Evolutionary conservation across 1,284 basidiomycete genomes (phyloP).

Genomic region (Moesziomyces parantarcticus): DNA sequence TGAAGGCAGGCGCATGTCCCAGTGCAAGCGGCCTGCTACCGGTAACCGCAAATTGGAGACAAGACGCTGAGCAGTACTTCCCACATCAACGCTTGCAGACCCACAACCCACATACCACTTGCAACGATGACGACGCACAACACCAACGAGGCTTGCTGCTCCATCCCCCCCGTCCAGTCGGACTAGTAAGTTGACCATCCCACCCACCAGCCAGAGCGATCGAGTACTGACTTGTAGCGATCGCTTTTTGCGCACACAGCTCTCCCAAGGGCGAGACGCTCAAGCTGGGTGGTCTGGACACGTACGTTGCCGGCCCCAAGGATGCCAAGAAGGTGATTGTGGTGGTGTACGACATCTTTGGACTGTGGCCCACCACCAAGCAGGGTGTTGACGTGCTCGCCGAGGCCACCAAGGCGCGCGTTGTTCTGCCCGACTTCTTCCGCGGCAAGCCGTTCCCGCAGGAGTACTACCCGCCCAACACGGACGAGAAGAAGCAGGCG

Average conservation of each 20-base stretch:
- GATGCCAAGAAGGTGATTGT: constrained; percentile 72
- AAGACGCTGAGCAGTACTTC: background rate
- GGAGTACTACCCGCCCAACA: constrained; percentile 72
- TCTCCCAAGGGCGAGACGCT: constrained; percentile 69
- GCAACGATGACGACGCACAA: constrained; percentile 51
- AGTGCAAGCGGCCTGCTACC: no score
- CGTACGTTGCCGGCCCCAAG: constrained; percentile 67
- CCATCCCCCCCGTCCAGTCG: constrained; percentile 70
- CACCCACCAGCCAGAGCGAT: no score
- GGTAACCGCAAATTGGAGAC: no score
- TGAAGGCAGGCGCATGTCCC: no score
- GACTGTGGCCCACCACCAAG: constrained; percentile 71
- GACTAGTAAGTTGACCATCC: constrained; percentile 65
- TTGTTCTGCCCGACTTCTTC: constrained; percentile 78
- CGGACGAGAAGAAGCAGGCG: constrained; percentile 69
- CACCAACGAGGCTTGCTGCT: constrained; percentile 70
- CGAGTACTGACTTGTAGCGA: background rate
- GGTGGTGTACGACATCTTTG: constrained; percentile 77
- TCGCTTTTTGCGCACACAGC: constrained; percentile 10
- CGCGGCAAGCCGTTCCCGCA: constrained; percentile 72
- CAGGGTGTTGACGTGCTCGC: constrained; percentile 74
- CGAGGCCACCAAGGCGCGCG: constrained; percentile 66
- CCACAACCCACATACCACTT: constrained; percentile 10
- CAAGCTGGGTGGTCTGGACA: constrained; percentile 50
- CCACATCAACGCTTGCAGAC: constrained; percentile 5